Conservation (phyloP, 441 rosid species). For the Melastoma candidum region DNA sequence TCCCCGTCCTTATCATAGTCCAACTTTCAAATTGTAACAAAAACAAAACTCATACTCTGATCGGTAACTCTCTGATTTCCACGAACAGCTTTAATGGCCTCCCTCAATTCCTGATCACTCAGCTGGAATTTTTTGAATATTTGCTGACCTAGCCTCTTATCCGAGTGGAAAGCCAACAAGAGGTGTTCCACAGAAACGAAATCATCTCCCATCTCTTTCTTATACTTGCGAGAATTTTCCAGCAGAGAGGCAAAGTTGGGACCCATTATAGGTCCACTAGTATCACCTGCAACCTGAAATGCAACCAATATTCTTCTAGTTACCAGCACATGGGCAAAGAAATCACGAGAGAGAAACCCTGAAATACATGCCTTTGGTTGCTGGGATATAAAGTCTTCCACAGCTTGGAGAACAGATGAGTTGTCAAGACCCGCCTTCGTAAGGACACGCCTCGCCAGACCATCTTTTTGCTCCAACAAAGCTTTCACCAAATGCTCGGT, state of each 20-base stretch:
- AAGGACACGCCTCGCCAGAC: constrained; percentile 70
- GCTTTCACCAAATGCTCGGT: constrained; percentile 91
- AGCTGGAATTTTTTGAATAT: constrained; percentile 46
- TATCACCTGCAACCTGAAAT: constrained; percentile 50
- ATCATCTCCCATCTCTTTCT: constrained; percentile 73
- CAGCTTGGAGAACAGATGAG: constrained; percentile 56
- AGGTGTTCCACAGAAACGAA: constrained; percentile 76
- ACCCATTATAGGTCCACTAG: constrained; percentile 60
- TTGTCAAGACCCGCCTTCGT: constrained; percentile 70
- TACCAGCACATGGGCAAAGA: constrained; percentile 1
- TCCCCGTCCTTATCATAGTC: too few relatives aligned
- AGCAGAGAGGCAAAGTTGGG: constrained; percentile 39
- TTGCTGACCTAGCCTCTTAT: constrained; percentile 65
- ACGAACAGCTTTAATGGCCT: constrained; percentile 58
- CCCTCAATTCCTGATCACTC: constrained; percentile 51
- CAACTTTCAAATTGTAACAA: too few relatives aligned
- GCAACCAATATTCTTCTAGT: constrained; percentile 2
- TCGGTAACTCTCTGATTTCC: constrained; percentile 88
- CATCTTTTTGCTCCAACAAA: constrained; percentile 85
- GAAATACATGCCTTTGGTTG: constrained; percentile 56
- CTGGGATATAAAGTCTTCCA: constrained; percentile 46
- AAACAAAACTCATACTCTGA: constrained; percentile 44
- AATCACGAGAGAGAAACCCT: not conserved
- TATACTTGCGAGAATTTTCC: constrained; percentile 49
- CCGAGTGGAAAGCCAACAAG: constrained; percentile 51